phyloP scores from a whole-genome alignment of 2,329 filamentous ascomycete genomes.

The Xylariaceae sp. region DNA sequence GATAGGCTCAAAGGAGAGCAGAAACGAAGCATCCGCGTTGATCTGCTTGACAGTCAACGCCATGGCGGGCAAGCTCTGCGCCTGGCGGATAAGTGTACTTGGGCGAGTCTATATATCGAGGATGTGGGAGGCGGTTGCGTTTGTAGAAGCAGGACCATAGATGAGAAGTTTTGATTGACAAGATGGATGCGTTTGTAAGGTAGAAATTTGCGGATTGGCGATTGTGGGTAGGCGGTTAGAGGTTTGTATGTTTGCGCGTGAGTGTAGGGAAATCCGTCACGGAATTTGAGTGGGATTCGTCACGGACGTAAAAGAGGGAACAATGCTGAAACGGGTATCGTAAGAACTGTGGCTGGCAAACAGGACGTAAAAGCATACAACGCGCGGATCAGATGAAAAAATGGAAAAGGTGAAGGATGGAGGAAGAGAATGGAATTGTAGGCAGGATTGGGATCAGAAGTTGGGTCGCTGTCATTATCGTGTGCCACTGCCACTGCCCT shows the following conservation, averaged over 20 bases:
- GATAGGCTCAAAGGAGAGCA: constrained; percentile 56
- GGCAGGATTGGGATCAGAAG: neutral
- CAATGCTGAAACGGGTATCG: constrained; percentile 9
- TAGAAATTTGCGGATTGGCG: neutral
- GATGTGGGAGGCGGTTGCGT: constrained; percentile 5
- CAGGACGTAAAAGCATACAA: constrained; percentile 1
- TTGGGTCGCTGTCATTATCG: neutral
- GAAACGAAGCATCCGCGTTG: constrained; percentile 60
- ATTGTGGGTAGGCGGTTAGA: neutral
- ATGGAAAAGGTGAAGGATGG: neutral
- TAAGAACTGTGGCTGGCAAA: constrained; percentile 9
- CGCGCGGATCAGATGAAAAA: neutral
- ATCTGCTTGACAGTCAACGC: constrained; percentile 59
- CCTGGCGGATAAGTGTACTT: constrained; percentile 4
- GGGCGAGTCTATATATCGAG: neutral
- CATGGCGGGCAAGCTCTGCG: constrained; percentile 39
- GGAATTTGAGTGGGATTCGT: constrained; percentile 3
- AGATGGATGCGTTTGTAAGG: no score
- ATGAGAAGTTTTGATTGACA: neutral
- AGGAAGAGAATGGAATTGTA: neutral
- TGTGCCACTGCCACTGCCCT: no score
- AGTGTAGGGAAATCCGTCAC: neutral
- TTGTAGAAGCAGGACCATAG: neutral
- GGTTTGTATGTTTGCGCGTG: neutral
- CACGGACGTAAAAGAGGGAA: constrained; percentile 9